Evolutionary conservation across 2,329 filamentous ascomycete genomes (phyloP), one percentile per base, ranked within the genome.

Genomic region (Microsporum audouinii): DNA sequence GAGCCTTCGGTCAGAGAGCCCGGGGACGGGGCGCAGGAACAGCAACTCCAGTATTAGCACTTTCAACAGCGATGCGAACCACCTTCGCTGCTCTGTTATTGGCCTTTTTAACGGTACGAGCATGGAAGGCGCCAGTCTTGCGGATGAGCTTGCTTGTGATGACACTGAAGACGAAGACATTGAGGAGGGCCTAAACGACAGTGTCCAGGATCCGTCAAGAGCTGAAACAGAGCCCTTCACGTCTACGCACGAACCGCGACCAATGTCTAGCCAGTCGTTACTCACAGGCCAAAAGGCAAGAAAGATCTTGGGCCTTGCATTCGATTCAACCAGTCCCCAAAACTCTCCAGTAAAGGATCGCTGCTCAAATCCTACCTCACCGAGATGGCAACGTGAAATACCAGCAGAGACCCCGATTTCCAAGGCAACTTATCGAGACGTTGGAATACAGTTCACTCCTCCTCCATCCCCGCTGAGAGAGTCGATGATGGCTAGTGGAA

Each of bases 91-190:
- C 70, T 95, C 91, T 1, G 76, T 87, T 29, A 77, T 88, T 64
- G 85, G 80, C 64, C 79, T 81, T n/a, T 74, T 76, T 5, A 79
- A 79, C 64, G 75, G 76, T 7, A 76, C 79, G 23, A 87, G 86
- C 69, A 69, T 77, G 2, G 85, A 84, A 67, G 88, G 87, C 1
- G 75, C 90, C 62, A 95, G 88, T 64, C 79, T 99, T 45, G 94
- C 94, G 0, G 91, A 97, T 67, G 94, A 99, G 75, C 81, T 99
- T 60, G 86, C 89, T 64, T 88, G 96, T 64, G 89, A 91, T 61
- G 62, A 62, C 38, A 88, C 88, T 63, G 88, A 61, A 31, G 88
- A 88, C 63, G 88, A 92, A 61, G 89, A 91, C 36, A 78, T 78
- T 53, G 77, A 79, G 64, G 12, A 31, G 49, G 39, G 7, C n/a